These are phyloP conservation scores for Dothideomycetidae sp. DNA, from an alignment of 2,329 filamentous ascomycete genomes.

Conservation along the genomic window DNA sequence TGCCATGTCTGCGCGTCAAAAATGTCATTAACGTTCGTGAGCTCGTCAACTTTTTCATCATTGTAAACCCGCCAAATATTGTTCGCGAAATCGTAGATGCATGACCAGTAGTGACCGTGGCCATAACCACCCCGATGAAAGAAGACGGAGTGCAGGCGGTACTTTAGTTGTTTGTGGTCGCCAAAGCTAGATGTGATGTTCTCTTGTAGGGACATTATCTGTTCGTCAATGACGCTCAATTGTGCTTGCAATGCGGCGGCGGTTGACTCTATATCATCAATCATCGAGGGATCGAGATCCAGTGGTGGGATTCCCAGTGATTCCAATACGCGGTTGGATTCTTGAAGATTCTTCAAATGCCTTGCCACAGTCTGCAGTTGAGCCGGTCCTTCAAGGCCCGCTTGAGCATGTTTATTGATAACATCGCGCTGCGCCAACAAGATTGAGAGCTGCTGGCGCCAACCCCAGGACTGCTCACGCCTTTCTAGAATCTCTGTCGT, in stretches of 20 bases:
- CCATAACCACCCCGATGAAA: slow-evolving; percentile 58
- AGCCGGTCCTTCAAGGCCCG: slow-evolving; percentile 17
- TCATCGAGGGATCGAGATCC: slow-evolving; percentile 28
- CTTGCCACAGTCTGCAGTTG: slow-evolving; percentile 22
- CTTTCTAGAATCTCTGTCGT: slow-evolving; percentile 47
- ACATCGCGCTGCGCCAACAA: slow-evolving; percentile 20
- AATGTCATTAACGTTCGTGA: slow-evolving; percentile 46
- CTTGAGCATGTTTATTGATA: slow-evolving; percentile 13
- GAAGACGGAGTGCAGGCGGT: slow-evolving; percentile 81
- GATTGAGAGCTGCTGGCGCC: slow-evolving; percentile 45
- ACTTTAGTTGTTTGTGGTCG: slow-evolving; percentile 51
- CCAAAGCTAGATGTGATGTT: slow-evolving; percentile 46
- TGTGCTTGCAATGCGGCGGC: slow-evolving; percentile 32
- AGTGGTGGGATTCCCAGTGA: slow-evolving; percentile 25
- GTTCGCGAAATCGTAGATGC: slow-evolving; percentile 77
- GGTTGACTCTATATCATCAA: slow-evolving; percentile 31
- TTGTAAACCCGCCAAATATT: slow-evolving; percentile 88
- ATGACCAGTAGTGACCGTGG: slow-evolving; percentile 89
- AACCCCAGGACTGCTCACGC: slow-evolving; percentile 59
- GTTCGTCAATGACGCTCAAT: slow-evolving; percentile 25
- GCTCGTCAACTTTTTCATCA: slow-evolving; percentile 63
- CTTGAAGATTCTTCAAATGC: slow-evolving; percentile 30
- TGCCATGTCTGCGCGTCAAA: slow-evolving; percentile 48
- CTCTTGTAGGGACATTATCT: slow-evolving; percentile 34
- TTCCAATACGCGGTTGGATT: slow-evolving; percentile 25